Evolutionary conservation across 2,329 filamentous ascomycete species (phyloP).

Genomic region (Aspergillus sp.): DNA sequence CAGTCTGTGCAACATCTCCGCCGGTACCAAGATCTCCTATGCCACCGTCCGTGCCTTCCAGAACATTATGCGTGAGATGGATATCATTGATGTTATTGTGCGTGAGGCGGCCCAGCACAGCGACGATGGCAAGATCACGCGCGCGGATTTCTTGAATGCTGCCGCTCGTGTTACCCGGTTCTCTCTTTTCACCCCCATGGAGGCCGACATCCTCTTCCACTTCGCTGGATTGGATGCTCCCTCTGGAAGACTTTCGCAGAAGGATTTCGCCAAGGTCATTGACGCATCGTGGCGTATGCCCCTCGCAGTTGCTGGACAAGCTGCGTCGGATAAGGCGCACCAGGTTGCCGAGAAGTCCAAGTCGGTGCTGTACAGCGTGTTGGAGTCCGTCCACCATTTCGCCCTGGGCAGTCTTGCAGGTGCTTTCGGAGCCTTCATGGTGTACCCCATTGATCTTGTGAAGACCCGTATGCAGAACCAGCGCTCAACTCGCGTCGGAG

Average conservation of each 20-base stretch:
- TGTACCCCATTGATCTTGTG: slow-evolving; percentile 97
- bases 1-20: slow-evolving; percentile 91
- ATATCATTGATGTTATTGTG: slow-evolving; percentile 90
- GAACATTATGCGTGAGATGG: slow-evolving; percentile 97
- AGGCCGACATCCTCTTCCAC: slow-evolving; percentile 97
- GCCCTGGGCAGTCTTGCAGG: slow-evolving; percentile 84
- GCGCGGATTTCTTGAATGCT: slow-evolving; percentile 91
- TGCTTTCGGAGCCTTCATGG: slow-evolving; percentile 98
- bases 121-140: slow-evolving; percentile 86
- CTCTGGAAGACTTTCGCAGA: slow-evolving; percentile 76
- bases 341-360: slow-evolving; percentile 59
- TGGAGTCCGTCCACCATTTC: slow-evolving; percentile 88
- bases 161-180: slow-evolving; percentile 88
- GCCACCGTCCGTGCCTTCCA: slow-evolving; percentile 97
- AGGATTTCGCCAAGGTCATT: slow-evolving; percentile 91
- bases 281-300: slow-evolving; percentile 85
- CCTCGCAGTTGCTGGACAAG: slow-evolving; percentile 55
- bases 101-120: slow-evolving; percentile 83
- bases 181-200: slow-evolving; percentile 96
- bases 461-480: slow-evolving; percentile 99
- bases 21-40: slow-evolving; percentile 92
- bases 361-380: slow-evolving; percentile 62
- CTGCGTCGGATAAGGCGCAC: slow-evolving; percentile 48
- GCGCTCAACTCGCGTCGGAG: slow-evolving; percentile 75
- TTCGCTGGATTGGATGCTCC: slow-evolving; percentile 92